phyloP scores from a whole-genome alignment of 1,284 basidiomycete species.

The Ustilago xerochloae region DNA sequence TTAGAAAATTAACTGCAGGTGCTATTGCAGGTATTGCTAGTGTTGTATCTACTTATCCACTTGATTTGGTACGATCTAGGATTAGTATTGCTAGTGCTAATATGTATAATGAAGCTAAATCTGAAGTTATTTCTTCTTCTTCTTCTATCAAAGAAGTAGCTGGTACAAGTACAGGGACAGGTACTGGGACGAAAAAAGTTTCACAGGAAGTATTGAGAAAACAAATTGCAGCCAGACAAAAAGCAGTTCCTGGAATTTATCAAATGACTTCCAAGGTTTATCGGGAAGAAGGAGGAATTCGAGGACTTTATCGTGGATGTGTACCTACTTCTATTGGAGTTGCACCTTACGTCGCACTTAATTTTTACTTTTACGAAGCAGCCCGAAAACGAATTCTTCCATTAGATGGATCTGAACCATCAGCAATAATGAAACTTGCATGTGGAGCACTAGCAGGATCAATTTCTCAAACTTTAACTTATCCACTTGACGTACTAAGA shows the following conservation, averaged over 20 bases:
- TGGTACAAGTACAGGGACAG: too few relatives aligned
- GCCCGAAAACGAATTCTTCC: slow-evolving; percentile 58
- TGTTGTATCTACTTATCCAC: slow-evolving; percentile 89
- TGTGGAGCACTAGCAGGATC: slow-evolving; percentile 73
- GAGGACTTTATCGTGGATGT: slow-evolving; percentile 86
- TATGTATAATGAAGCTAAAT: slow-evolving; percentile 58
- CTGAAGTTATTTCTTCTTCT: neutral
- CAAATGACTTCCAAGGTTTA: slow-evolving; percentile 91
- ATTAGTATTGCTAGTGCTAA: slow-evolving; percentile 79
- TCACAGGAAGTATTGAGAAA: slow-evolving; percentile 20
- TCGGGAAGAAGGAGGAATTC: slow-evolving; percentile 87
- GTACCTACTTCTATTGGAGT: slow-evolving; percentile 89
- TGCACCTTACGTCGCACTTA: slow-evolving; percentile 81
- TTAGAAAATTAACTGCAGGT: slow-evolving; percentile 82
- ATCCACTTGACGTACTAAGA: slow-evolving; percentile 92
- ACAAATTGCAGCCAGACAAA: slow-evolving; percentile 35
- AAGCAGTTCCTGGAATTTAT: slow-evolving; percentile 76
- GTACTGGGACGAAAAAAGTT: neutral
- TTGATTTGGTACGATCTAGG: slow-evolving; percentile 91
- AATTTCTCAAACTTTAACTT: slow-evolving; percentile 91
- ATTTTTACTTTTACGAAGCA: slow-evolving; percentile 67
- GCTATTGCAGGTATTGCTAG: slow-evolving; percentile 90
- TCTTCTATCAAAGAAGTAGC: too few relatives aligned
- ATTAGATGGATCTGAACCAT: slow-evolving; percentile 57
- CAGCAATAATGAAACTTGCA: slow-evolving; percentile 65